Evolutionary conservation across 2,329 filamentous ascomycete genomes (phyloP).

Genomic region (Aspergillus ochraceus): DNA sequence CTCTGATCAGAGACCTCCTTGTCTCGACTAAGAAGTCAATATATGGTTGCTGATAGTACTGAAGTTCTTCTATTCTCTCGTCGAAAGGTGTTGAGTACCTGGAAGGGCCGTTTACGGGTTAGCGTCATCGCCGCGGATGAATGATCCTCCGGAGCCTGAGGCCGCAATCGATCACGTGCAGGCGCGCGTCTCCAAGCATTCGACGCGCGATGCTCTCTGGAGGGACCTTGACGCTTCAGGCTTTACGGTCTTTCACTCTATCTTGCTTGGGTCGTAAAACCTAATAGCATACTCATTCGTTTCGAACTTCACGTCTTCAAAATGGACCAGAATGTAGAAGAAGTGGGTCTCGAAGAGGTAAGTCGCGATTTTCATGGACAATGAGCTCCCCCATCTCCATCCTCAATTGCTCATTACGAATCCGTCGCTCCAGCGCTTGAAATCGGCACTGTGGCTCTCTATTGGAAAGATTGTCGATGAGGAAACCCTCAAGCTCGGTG

Average conservation of each 20-base stretch:
- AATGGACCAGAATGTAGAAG: slow-evolving; percentile 29
- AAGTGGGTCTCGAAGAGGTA: slow-evolving; percentile 37
- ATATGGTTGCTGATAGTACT: background rate
- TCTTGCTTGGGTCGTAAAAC: background rate
- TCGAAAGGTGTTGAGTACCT: slow-evolving; percentile 12
- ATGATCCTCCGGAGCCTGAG: slow-evolving; percentile 2
- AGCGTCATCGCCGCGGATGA: slow-evolving; percentile 9
- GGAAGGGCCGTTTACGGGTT: slow-evolving; percentile 15
- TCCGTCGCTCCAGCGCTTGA: slow-evolving; percentile 63
- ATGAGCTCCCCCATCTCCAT: background rate
- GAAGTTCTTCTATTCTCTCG: background rate
- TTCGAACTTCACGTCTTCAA: background rate
- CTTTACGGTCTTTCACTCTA: background rate
- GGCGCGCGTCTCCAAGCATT: background rate
- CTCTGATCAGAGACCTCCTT: background rate
- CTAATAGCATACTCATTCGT: background rate
- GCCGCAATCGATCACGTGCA: slow-evolving; percentile 12
- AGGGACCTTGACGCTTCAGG: background rate
- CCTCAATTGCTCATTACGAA: background rate
- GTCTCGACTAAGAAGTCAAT: background rate
- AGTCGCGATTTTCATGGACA: slow-evolving; percentile 1
- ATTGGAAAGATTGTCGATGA: slow-evolving; percentile 88
- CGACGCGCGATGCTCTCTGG: slow-evolving; percentile 1
- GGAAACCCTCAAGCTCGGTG: slow-evolving; percentile 68
- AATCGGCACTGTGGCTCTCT: slow-evolving; percentile 80